phyloP scores from a whole-genome alignment of 768 basidiomycete species.

The Leccinum barrowsii region DNA sequence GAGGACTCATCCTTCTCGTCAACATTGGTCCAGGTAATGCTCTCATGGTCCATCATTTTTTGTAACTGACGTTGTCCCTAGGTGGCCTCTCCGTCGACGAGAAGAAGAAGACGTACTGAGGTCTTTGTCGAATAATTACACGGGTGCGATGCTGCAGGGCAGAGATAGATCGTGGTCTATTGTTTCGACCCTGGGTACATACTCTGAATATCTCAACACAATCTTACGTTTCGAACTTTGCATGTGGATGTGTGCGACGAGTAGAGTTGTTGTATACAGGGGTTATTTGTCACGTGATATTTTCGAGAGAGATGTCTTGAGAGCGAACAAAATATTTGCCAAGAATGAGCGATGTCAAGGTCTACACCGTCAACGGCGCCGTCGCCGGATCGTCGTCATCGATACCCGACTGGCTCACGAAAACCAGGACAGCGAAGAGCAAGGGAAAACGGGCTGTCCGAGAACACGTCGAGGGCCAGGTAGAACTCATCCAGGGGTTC shows the following conservation, averaged over 20 bases:
- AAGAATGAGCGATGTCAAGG: constrained; percentile 53
- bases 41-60: neutral
- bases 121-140: neutral
- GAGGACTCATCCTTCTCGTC: constrained; percentile 93
- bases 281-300: constrained; percentile 19
- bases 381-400: constrained; percentile 84
- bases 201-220: constrained; percentile 12
- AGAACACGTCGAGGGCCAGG: constrained; percentile 78
- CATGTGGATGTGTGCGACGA: neutral
- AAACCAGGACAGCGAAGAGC: constrained; percentile 57
- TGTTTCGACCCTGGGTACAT: constrained; percentile 17
- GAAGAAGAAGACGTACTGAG: constrained; percentile 93
- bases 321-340: neutral
- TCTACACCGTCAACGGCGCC: constrained; percentile 96
- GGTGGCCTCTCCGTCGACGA: constrained; percentile 97
- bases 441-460: constrained; percentile 55
- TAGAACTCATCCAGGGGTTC: constrained; percentile 93
- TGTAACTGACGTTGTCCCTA: constrained; percentile 23
- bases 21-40: constrained; percentile 91
- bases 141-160: neutral
- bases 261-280: neutral
- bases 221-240: constrained; percentile 9
- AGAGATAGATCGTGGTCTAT: constrained; percentile 10
- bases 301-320: neutral
- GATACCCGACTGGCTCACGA: constrained; percentile 91